Evolutionary conservation across 1,284 basidiomycete genomes (phyloP), one percentile per base, ranked within the genome.

Genomic region (Ceratobasidium papillatum): DNA sequence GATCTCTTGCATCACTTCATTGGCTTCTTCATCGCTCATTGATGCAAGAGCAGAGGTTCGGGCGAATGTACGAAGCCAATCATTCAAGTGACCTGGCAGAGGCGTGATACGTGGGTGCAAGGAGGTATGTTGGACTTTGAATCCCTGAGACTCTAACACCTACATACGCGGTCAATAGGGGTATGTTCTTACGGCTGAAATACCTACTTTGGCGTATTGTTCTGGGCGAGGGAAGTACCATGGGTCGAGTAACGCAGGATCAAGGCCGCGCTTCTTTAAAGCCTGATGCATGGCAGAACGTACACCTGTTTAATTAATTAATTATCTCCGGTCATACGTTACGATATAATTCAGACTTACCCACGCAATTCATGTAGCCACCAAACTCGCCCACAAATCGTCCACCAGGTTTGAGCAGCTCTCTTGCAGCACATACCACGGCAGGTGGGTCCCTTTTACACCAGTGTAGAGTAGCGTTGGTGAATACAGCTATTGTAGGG

Each of bases 391-490:
- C 89, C 0, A 89, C 88, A 56, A 94, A 87, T 17, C 90, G 83
- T 1, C 93, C 93, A 0, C 91, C 90, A 0, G 85, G 86, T 78
- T 88, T 92, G 62, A 95, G 82, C 5, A 91, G 81, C 69, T 83
- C 84, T 78, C 87, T 87, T 34, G 87, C 87, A 61, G 87, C 86
- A 14, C 86, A 81, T 1, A 94, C 80, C 0, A 94, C 93, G 0
- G 87, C 89, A 0, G 79, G 80, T 0, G 94, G 94, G 78, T 91
- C 85, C 8, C 83, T 81, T 80, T 93, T 94, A 81, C 93, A 95
- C 94, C 94, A 95, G 79, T 96, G 94, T 75, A 95, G 81, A 1
- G 88, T 85, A 0, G 94, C 93, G 74, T 91, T 94, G 56, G 90
- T 90, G 82, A 95, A 94, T 0, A 92, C 90, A 0, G 88, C 66